Evolutionary conservation across 208 protist species (phyloP), one percentile per base, ranked within the genome.

Genomic region (Trypanosoma melophagium): DNA sequence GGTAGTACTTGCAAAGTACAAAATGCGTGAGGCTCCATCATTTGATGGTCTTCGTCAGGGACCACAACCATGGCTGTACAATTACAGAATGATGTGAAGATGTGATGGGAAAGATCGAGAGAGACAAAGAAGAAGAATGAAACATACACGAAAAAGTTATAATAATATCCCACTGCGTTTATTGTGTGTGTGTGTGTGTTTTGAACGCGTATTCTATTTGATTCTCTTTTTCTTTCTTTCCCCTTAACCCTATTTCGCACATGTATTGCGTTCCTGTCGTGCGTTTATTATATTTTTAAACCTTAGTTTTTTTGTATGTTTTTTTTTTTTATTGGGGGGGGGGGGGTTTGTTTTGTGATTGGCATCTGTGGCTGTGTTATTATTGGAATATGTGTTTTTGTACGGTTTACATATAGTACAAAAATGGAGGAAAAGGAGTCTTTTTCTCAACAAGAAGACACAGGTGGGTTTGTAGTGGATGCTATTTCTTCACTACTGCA

Each of bases 21-120:
- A 93, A 65, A 93, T 95, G 86, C 75, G 87, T 9, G 90, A 95
- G 69, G 28, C 69, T 24, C 67, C 86, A 17, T 81, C 90, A 42
- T 81, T 86, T 53, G 90, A 95, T 68, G 87, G 87, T 5, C 38
- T 95, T 24, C 86, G 90, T 7, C 77, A 88, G 52, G 90, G 90
- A 0, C 90, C 90, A n/a, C 86, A 93, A 66, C 85, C 84, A 8
- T 93, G 87, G 85, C 63, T 84, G 8, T 89, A 93, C 69, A 64
- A 63, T 7, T 82, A 83, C 44, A n/a, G 50, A 45, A 89, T 85
- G 71, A 60, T 80, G 9, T 86, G 45, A 35, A 7, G 28, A 35
- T 35, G 28, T n/a, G n/a, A n/a, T n/a, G n/a, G n/a, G n/a, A n/a
- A n/a, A n/a, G n/a, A n/a, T n/a, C n/a, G n/a, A n/a, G 49, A 53